Evolutionary conservation across 331 rosid genomes (phyloP).

Genomic region (Arachis monticola): DNA sequence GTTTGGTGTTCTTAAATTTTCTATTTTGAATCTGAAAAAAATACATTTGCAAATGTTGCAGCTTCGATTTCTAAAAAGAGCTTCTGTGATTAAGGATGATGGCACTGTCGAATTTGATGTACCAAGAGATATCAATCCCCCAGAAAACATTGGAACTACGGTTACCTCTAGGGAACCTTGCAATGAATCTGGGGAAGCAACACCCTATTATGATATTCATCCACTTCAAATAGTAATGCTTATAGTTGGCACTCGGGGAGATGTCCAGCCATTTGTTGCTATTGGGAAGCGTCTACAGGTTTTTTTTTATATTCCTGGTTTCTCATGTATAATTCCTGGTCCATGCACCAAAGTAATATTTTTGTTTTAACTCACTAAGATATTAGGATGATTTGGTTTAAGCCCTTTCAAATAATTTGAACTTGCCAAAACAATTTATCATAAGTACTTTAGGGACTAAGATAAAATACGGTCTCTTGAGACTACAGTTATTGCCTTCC

Average conservation of each 20-base stretch:
- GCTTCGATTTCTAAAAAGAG: slow-evolving; percentile 61
- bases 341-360: too few species aligned
- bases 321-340: background rate
- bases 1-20: background rate
- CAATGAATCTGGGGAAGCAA: slow-evolving; percentile 34
- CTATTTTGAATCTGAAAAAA: slow-evolving; percentile 21
- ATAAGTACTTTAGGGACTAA: too few species aligned
- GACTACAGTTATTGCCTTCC: background rate
- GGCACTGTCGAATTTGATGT: slow-evolving; percentile 80
- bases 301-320: slow-evolving; percentile 39
- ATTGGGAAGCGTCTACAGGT: slow-evolving; percentile 93
- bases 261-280: slow-evolving; percentile 95
- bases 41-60: slow-evolving; percentile 45
- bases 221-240: slow-evolving; percentile 89
- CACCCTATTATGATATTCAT: slow-evolving; percentile 46
- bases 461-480: slow-evolving; percentile 1
- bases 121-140: slow-evolving; percentile 56
- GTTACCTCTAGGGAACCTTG: slow-evolving; percentile 24
- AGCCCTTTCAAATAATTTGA: too few species aligned
- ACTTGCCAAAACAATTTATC: too few species aligned
- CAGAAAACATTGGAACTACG: slow-evolving; percentile 46
- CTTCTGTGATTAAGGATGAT: slow-evolving; percentile 59
- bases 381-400: too few species aligned
- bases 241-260: slow-evolving; percentile 94
- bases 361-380: too few species aligned